Conservation (phyloP, 2,329 filamentous ascomycete genomes). For the Triangularia verruculosa region DNA sequence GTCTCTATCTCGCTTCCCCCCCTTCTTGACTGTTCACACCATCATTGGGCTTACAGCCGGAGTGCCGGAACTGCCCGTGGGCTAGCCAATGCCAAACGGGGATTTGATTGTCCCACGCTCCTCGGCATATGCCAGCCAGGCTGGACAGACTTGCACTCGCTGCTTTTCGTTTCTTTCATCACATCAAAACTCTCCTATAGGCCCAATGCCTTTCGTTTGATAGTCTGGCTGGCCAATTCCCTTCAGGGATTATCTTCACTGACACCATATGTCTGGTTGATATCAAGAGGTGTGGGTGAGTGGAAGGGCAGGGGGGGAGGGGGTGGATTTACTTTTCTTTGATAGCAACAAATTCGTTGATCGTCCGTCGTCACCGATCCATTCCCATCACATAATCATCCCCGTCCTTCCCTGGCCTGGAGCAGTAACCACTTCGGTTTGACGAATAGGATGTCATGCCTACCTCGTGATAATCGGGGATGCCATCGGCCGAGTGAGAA, state of each 20-base stretch:
- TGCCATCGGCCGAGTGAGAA: slow-evolving; percentile 35
- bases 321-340: slow-evolving; percentile 13
- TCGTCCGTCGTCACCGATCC: slow-evolving; percentile 25
- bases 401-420: slow-evolving; percentile 30
- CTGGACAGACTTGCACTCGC: slow-evolving; percentile 26
- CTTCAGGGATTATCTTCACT: slow-evolving; percentile 34
- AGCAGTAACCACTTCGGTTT: slow-evolving; percentile 16
- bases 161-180: slow-evolving; percentile 32
- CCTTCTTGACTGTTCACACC: slow-evolving; percentile 18
- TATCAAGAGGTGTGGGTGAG: slow-evolving; percentile 17
- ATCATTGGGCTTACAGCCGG: slow-evolving; percentile 18
- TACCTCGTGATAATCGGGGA: slow-evolving; percentile 32
- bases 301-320: slow-evolving; percentile 8
- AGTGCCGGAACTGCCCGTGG: slow-evolving; percentile 13
- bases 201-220: slow-evolving; percentile 29
- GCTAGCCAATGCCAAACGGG: slow-evolving; percentile 37
- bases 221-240: slow-evolving; percentile 25
- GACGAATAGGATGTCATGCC: slow-evolving; percentile 48
- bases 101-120: slow-evolving; percentile 33
- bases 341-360: slow-evolving; percentile 20
- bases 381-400: slow-evolving; percentile 30
- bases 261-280: slow-evolving; percentile 29
- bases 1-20: slow-evolving; percentile 20
- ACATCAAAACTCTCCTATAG: slow-evolving; percentile 32
- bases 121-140: slow-evolving; percentile 41